Evolutionary conservation across 495 filamentous ascomycete species (phyloP).

Genomic region (Daldinia grandis): DNA sequence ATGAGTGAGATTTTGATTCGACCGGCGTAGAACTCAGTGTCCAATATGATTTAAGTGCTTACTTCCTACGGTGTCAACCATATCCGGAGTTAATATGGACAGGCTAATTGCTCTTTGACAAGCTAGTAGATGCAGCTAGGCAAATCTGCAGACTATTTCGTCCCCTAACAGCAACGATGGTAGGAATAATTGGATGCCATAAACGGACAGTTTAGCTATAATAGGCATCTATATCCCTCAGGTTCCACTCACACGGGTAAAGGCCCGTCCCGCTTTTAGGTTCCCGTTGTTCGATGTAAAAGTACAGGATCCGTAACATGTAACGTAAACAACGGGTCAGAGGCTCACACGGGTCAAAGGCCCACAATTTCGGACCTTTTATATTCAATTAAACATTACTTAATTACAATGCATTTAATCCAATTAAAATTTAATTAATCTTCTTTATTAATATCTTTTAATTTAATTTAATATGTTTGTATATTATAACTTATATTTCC

Average conservation of each 20-base stretch:
- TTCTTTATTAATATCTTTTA: too few relatives aligned
- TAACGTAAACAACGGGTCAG: too few relatives aligned
- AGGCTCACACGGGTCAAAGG: too few relatives aligned
- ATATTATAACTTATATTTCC: too few relatives aligned
- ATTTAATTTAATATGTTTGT: too few relatives aligned
- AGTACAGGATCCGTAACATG: slow-evolving; percentile 1
- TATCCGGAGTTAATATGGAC: background rate
- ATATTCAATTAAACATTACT: too few relatives aligned
- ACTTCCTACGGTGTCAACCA: background rate
- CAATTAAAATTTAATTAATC: too few relatives aligned
- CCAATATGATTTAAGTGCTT: background rate
- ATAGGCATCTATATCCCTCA: slow-evolving; percentile 18
- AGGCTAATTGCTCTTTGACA: slow-evolving; percentile 2
- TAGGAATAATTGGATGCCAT: slow-evolving; percentile 10
- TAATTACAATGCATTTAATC: too few relatives aligned
- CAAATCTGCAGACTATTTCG: slow-evolving; percentile 5
- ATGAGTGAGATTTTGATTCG: background rate
- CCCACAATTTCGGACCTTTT: too few relatives aligned
- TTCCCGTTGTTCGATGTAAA: slow-evolving; percentile 18
- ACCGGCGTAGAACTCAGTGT: background rate
- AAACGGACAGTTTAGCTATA: slow-evolving; percentile 12
- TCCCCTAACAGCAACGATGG: background rate
- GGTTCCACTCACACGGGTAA: slow-evolving; percentile 24
- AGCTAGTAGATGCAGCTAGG: slow-evolving; percentile 20
- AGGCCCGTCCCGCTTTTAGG: slow-evolving; percentile 33